These are phyloP conservation scores for Colletotrichum magnum DNA, from an alignment of 2,329 filamentous ascomycete species.

Conservation along the genomic window DNA sequence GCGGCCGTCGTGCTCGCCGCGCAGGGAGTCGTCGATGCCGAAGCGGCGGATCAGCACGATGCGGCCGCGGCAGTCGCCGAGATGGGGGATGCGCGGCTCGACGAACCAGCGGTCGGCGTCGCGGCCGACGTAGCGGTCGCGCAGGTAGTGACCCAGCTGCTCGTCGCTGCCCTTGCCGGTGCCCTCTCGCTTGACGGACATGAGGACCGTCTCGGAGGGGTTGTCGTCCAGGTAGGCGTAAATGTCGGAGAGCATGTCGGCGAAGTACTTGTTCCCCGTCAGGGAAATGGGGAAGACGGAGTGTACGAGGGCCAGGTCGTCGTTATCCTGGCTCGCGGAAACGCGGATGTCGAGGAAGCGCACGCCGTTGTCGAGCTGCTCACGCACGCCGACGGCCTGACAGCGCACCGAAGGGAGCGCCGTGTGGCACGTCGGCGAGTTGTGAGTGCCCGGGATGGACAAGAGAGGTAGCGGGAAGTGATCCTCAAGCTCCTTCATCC, in stretches of 20 bases:
- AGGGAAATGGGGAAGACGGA: conserved; percentile 90
- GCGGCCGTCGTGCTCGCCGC: conserved; percentile 61
- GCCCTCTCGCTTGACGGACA: conserved; percentile 94
- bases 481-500: conserved; percentile 86
- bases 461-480: conserved; percentile 82
- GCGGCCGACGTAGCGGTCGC: conserved; percentile 76
- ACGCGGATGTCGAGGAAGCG: conserved; percentile 96
- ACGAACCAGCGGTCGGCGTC: conserved; percentile 80
- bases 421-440: conserved; percentile 86
- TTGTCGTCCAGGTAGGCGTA: conserved; percentile 83
- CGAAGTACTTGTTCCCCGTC: conserved; percentile 84
- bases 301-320: conserved; percentile 87
- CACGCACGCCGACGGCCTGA: conserved; percentile 82
- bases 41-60: conserved; percentile 90
- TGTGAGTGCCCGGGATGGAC: conserved; percentile 95
- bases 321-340: conserved; percentile 64
- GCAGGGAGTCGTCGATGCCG: conserved; percentile 70
- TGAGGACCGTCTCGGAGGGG: conserved; percentile 84
- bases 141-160: conserved; percentile 81
- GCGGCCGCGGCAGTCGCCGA: conserved; percentile 85
- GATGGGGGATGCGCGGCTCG: conserved; percentile 79
- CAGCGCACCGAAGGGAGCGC: conserved; percentile 94
- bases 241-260: conserved; percentile 77
- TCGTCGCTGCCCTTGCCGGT: conserved; percentile 84
- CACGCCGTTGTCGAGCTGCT: conserved; percentile 90